A percentile compares a stretch with the other conserved stretches of the same genome.
These are phyloP conservation scores for Trifolium repens DNA, from an alignment of 306 rosid species.

Conservation along the genomic window DNA sequence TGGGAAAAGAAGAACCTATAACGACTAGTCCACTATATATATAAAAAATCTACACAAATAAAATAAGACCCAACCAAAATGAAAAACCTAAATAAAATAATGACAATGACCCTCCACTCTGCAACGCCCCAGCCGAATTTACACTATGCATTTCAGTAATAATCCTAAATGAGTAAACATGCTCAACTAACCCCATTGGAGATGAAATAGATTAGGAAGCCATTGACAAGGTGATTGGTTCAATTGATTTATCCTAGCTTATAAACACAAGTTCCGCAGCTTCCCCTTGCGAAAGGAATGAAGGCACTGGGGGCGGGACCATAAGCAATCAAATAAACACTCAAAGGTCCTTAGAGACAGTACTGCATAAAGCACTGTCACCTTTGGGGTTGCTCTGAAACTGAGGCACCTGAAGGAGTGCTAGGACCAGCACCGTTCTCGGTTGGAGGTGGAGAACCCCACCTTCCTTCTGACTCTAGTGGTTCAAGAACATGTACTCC, in stretches of 20 bases:
- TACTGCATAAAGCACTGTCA: constrained; percentile 49
- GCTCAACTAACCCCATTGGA: constrained; percentile 43
- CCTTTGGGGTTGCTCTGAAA: constrained; percentile 83
- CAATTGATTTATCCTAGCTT: constrained; percentile 64
- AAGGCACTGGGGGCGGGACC: constrained; percentile 56
- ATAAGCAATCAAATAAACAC: constrained; percentile 52
- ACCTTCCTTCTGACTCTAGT: constrained; percentile 86
- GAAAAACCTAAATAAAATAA: constrained; percentile 31
- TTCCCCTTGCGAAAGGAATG: constrained; percentile 57
- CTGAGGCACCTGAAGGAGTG: constrained; percentile 62
- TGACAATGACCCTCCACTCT: constrained; percentile 45
- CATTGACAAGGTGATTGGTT: constrained; percentile 55
- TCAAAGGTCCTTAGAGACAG: constrained; percentile 42
- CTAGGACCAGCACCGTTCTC: constrained; percentile 97
- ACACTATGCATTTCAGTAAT: constrained; percentile 43
- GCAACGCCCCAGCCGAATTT: constrained; percentile 46
- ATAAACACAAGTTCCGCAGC: constrained; percentile 58
- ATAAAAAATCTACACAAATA: constrained; percentile 42
- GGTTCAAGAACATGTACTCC: constrained; percentile 95
- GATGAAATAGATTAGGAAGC: constrained; percentile 49
- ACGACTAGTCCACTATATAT: constrained; percentile 48
- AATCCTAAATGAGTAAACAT: constrained; percentile 50
- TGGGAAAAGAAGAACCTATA: constrained; percentile 39
- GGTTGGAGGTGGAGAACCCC: constrained; percentile 90
- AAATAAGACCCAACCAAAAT: constrained; percentile 28